Evolutionary conservation across 768 basidiomycete genomes (phyloP), one percentile per base, ranked within the genome.

Genomic region (Boletus reticulatus): DNA sequence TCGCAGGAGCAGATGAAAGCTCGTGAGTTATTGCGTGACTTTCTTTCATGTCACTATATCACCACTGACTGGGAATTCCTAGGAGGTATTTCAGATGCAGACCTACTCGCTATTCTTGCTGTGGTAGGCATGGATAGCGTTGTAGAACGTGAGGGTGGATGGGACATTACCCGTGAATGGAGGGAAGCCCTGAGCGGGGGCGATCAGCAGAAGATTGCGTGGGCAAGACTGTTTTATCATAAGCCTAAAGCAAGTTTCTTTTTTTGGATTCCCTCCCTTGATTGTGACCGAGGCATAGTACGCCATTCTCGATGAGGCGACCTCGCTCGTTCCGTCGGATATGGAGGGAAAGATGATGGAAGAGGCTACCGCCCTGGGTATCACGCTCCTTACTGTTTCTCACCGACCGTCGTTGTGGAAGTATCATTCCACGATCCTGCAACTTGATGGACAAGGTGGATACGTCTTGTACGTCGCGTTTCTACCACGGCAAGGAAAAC

Each of bases 311-410:
- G 96, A 99, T 64, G 96, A 99, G 69, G 95, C 95, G 50, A 98
- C 96, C 4, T 93, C 91, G 17, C 85, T 95, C 4, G 95, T 99
- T 9, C 94, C 94, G 4, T 82, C 88, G 6, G 92, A 95, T 50
- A 87, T 95, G 71, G 96, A 98, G 74, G 92, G 89, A 48, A 76
- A 81, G 73, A 95, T 98, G 93, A 98, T 96, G 86, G 91, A 93
- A 67, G 83, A 90, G 62, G 95, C 94, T 3, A 89, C 90, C 0
- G 76, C 80, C 49, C 77, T 97, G 27, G 90, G 89, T 2, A 98
- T 98, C 64, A 98, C 95, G 0, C 80, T 98, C 24, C 73, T 98
- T 60, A 98, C 94, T 1, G 95, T 98, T 32, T 96, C 94, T 37
- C 95, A 98, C 75, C 85, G 95, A 10, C 92, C 95, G 20, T 94